Conservation (phyloP, 2,329 filamentous ascomycete genomes). For the Niveomyces coronatus region DNA sequence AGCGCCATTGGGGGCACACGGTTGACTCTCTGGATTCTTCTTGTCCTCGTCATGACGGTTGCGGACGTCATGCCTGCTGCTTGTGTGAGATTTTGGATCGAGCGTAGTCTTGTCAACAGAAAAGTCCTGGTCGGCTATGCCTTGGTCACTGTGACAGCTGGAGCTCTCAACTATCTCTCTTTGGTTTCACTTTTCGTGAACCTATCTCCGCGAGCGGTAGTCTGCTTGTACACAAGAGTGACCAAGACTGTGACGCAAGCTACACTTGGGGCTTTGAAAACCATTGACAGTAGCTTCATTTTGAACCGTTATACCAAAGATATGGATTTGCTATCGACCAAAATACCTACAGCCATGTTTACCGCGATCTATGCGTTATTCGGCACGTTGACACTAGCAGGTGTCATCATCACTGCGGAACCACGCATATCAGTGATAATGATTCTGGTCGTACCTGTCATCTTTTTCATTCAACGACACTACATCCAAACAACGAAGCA, state of each 20-base stretch:
- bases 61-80: background rate
- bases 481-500: background rate
- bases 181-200: background rate
- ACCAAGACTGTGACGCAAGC: background rate
- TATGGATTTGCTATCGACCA: slow-evolving; percentile 1
- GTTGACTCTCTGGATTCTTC: background rate
- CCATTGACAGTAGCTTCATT: background rate
- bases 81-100: background rate
- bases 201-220: background rate
- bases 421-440: background rate
- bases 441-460: background rate
- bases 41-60: background rate
- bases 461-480: background rate
- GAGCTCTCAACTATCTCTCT: background rate
- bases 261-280: background rate
- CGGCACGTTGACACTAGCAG: no score
- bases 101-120: background rate
- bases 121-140: background rate
- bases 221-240: background rate
- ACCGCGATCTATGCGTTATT: no score
- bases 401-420: no score
- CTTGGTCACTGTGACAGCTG: background rate
- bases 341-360: no score
- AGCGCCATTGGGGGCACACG: background rate
- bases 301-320: background rate